Evolutionary conservation across 345 rosid species (phyloP).

Genomic region (Eucalyptus pumila): DNA sequence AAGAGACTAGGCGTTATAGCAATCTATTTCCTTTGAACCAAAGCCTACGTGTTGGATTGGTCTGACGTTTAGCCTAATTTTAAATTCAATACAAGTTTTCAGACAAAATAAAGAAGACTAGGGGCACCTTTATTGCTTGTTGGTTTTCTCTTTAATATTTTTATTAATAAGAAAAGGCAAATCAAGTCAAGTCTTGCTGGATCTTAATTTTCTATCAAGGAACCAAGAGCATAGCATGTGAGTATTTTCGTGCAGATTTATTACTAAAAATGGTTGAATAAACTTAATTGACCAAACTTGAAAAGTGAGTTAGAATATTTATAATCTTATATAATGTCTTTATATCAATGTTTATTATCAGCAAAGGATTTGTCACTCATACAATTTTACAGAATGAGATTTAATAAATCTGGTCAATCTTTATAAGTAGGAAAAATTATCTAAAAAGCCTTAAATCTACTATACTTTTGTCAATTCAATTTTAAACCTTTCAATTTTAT

Average conservation of each 20-base stretch:
- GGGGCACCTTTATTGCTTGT: not conserved
- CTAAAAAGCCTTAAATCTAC: too few relatives aligned
- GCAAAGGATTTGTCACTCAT: not conserved
- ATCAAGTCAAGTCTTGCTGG: not conserved
- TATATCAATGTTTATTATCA: not conserved
- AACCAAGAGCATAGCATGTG: not conserved
- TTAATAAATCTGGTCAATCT: too few relatives aligned
- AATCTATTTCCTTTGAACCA: not conserved
- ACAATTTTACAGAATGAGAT: not conserved
- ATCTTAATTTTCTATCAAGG: not conserved
- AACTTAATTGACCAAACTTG: not conserved
- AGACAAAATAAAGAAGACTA: not conserved
- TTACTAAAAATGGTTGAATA: not conserved
- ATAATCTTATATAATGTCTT: not conserved
- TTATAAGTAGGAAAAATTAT: too few relatives aligned
- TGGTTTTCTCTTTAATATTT: not conserved
- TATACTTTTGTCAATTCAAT: too few relatives aligned
- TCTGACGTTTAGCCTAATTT: not conserved
- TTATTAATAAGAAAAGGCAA: not conserved
- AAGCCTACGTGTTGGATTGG: not conserved
- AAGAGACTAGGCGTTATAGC: not conserved
- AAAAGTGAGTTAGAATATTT: not conserved
- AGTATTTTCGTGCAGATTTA: not conserved
- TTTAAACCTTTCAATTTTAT: too few relatives aligned
- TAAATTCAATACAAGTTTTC: not conserved